A percentile compares a stretch with the other conserved stretches of the same genome.
Conservation (phyloP, 129 eudicot genomes). For the Artemisia tridentata region DNA sequence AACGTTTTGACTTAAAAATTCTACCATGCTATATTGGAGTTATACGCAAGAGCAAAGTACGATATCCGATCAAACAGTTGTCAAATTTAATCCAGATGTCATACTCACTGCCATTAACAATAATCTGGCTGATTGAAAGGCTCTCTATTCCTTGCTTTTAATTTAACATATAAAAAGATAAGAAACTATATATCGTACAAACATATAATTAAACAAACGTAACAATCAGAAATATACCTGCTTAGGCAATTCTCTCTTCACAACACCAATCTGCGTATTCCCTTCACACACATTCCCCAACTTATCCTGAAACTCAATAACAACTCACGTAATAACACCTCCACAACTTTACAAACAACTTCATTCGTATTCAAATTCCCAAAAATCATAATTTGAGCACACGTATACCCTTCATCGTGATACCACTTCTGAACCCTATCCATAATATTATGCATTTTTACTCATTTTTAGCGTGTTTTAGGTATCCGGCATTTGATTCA, state of each 20-base stretch:
- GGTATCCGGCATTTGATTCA: no score
- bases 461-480: no score
- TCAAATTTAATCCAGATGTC: no score
- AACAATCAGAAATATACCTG: constrained; percentile 42
- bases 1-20: not conserved
- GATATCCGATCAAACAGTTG: no score
- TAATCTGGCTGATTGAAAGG: no score
- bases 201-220: not conserved
- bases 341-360: constrained; percentile 92
- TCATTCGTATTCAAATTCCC: constrained; percentile 82
- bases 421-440: constrained; percentile 89
- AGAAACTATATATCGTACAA: constrained; percentile 1
- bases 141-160: no score
- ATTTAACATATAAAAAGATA: not conserved
- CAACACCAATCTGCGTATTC: constrained; percentile 65
- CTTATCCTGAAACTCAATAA: constrained; percentile 83
- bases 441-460: constrained; percentile 78
- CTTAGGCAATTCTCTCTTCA: constrained; percentile 71
- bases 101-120: no score
- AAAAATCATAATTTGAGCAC: constrained; percentile 84
- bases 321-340: constrained; percentile 81
- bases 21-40: not conserved
- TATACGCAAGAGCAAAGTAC: not conserved
- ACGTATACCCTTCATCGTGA: constrained; percentile 82
- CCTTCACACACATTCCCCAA: constrained; percentile 93